Conservation (phyloP, 2,329 filamentous ascomycete genomes). For the Aotearoamyces nothofagi region DNA sequence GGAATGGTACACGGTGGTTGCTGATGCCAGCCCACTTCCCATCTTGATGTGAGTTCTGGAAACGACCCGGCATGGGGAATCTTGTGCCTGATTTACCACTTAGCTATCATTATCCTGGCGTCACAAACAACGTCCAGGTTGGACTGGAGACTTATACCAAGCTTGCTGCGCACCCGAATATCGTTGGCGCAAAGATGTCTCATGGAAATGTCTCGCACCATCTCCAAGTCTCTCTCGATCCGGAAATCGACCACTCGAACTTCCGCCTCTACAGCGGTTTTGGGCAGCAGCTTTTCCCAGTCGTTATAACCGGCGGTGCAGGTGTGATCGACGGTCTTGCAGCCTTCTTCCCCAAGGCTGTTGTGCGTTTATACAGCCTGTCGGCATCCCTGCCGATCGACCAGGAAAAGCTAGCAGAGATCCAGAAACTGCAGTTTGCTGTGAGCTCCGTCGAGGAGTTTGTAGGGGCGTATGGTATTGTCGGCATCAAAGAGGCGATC, state of each 20-base stretch:
- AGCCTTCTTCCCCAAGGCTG: conserved; percentile 43
- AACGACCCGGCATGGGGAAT: background rate
- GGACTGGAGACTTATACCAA: conserved; percentile 36
- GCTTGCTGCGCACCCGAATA: conserved; percentile 45
- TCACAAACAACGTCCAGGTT: conserved; percentile 46
- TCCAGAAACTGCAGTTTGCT: conserved; percentile 38
- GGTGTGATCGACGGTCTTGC: conserved; percentile 53
- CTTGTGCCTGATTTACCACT: too few relatives aligned
- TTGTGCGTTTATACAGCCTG: conserved; percentile 38
- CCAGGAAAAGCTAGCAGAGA: conserved; percentile 27
- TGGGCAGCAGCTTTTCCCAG: conserved; percentile 45
- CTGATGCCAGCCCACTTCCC: conserved; percentile 41
- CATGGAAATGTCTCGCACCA: conserved; percentile 48
- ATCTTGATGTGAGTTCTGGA: conserved; percentile 36
- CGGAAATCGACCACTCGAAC: conserved; percentile 36
- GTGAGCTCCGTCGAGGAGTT: conserved; percentile 44
- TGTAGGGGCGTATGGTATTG: conserved; percentile 38
- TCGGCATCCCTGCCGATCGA: conserved; percentile 21
- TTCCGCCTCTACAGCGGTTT: conserved; percentile 47
- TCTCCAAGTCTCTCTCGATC: conserved; percentile 40
- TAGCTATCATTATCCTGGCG: conserved; percentile 40
- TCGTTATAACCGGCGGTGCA: conserved; percentile 43
- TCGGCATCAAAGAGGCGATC: conserved; percentile 48
- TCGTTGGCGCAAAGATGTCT: conserved; percentile 52
- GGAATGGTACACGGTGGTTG: conserved; percentile 43